Evolutionary conservation across 768 basidiomycete species (phyloP).

Genomic region (Lactifluus echinatus): DNA sequence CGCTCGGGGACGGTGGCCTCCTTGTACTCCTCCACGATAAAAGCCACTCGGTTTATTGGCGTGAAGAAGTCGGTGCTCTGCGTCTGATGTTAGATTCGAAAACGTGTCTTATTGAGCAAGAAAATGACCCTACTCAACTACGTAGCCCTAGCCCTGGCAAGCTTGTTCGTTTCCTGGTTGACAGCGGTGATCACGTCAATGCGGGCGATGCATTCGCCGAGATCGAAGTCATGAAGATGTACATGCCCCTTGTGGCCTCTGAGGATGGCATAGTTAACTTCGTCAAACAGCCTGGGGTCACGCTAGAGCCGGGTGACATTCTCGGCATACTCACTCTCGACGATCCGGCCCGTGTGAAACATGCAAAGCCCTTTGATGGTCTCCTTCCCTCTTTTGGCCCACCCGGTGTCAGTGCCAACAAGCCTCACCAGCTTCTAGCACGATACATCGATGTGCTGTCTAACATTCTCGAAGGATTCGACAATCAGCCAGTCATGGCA

Average conservation of each 20-base stretch:
- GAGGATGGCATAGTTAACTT: slow-evolving; percentile 93
- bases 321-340: slow-evolving; percentile 95
- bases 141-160: slow-evolving; percentile 96
- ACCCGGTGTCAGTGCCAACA: slow-evolving; percentile 79
- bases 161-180: slow-evolving; percentile 87
- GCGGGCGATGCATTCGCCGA: slow-evolving; percentile 97
- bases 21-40: slow-evolving; percentile 86
- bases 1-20: slow-evolving; percentile 91
- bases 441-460: slow-evolving; percentile 67
- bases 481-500: slow-evolving; percentile 89
- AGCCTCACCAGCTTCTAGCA: slow-evolving; percentile 78
- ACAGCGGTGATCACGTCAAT: slow-evolving; percentile 94
- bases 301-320: slow-evolving; percentile 93
- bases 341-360: slow-evolving; percentile 92
- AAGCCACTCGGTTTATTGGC: slow-evolving; percentile 96
- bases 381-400: slow-evolving; percentile 82
- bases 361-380: slow-evolving; percentile 97
- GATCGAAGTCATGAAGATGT: slow-evolving; percentile 99
- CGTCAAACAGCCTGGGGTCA: slow-evolving; percentile 97
- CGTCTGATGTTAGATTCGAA: slow-evolving; percentile 92
- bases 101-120: slow-evolving; percentile 97
- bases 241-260: slow-evolving; percentile 92
- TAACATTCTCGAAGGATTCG: slow-evolving; percentile 93
- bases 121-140: slow-evolving; percentile 97
- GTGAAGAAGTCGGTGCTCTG: slow-evolving; percentile 93